Evolutionary conservation across 345 rosid genomes (phyloP).

Genomic region (Hirschfeldia incana): DNA sequence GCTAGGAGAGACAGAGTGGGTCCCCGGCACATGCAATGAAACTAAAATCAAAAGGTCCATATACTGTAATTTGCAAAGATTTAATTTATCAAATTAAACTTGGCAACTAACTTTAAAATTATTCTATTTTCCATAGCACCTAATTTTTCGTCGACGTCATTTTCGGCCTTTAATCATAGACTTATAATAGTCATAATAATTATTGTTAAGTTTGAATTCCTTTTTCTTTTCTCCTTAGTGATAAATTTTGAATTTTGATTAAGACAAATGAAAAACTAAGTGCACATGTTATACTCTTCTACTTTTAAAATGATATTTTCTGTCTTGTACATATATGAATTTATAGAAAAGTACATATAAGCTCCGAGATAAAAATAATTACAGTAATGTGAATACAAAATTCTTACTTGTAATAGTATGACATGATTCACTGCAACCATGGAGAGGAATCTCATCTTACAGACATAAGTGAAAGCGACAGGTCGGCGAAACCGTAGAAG

Average conservation of each 20-base stretch:
- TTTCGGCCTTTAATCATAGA: constrained; percentile 18
- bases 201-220: background rate
- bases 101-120: background rate
- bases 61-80: background rate
- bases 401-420: background rate
- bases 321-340: background rate
- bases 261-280: constrained; percentile 16
- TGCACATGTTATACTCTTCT: background rate
- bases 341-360: no score
- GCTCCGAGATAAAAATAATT: background rate
- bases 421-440: constrained; percentile 10
- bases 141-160: background rate
- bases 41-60: background rate
- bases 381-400: background rate
- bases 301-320: background rate
- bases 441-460: constrained; percentile 28
- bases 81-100: background rate
- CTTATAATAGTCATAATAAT: background rate
- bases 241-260: constrained; percentile 18
- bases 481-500: constrained; percentile 26
- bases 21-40: background rate
- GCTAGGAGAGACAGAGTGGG: background rate
- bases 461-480: constrained; percentile 30
- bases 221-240: background rate
- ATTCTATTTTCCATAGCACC: background rate